phyloP scores from a whole-genome alignment of 2,329 filamentous ascomycete species.

The Penicillium brevicompactum region DNA sequence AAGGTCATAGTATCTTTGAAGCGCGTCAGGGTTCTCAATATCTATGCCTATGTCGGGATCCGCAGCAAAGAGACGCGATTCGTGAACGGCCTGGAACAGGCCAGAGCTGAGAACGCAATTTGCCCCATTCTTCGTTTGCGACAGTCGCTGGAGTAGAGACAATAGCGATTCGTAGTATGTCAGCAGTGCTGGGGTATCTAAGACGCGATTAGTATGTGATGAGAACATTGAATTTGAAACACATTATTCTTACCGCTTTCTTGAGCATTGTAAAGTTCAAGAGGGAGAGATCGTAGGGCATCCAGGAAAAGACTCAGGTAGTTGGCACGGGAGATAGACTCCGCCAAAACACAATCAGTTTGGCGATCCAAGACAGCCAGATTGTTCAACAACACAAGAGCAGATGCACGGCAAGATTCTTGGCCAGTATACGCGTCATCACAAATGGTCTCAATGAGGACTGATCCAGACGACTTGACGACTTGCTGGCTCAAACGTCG shows the following conservation, averaged over 20 bases:
- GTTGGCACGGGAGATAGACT: constrained; percentile 80
- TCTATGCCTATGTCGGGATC: constrained; percentile 91
- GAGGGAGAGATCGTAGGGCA: constrained; percentile 74
- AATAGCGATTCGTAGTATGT: constrained; percentile 73
- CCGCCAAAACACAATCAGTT: constrained; percentile 74
- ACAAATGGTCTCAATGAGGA: constrained; percentile 81
- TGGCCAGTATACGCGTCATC: constrained; percentile 91
- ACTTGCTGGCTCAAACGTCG: constrained; percentile 63
- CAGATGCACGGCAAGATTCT: constrained; percentile 78
- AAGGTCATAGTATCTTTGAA: constrained; percentile 81
- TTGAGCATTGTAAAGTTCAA: constrained; percentile 67
- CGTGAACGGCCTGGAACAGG: constrained; percentile 77
- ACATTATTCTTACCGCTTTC: constrained; percentile 55
- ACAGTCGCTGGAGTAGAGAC: constrained; percentile 78
- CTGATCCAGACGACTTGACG: constrained; percentile 77
- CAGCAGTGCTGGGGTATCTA: constrained; percentile 59
- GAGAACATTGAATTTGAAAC: background rate
- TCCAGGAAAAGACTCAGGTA: constrained; percentile 90
- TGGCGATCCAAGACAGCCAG: constrained; percentile 73
- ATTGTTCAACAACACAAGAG: constrained; percentile 79
- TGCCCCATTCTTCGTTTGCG: constrained; percentile 81
- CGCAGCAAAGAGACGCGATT: constrained; percentile 81
- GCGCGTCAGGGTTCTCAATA: constrained; percentile 67
- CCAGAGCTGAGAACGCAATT: constrained; percentile 86
- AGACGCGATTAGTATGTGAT: constrained; percentile 5